Evolutionary conservation across 345 rosid genomes (phyloP).

Genomic region (Dipteronia sinensis): DNA sequence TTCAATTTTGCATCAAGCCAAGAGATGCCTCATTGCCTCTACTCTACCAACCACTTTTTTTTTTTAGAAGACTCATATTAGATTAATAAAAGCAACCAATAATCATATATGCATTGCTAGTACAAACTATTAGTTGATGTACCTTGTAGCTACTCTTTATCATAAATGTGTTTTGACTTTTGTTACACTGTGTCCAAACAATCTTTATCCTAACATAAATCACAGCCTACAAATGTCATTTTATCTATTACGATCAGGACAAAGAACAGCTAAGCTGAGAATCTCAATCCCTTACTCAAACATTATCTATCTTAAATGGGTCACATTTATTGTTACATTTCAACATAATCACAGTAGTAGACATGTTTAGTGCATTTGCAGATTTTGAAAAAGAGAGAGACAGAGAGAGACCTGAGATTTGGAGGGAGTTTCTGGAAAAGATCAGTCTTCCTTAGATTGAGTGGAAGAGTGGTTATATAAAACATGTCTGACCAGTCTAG

Average conservation of each 20-base stretch:
- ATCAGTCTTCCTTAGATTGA: conserved; percentile 27
- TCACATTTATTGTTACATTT: too few relatives aligned
- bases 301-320: not conserved
- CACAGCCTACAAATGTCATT: too few relatives aligned
- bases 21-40: not conserved
- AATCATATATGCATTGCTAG: not conserved
- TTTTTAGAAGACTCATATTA: too few relatives aligned
- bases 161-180: not conserved
- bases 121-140: not conserved
- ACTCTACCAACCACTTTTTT: not conserved
- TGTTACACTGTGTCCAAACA: not conserved
- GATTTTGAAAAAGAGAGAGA: not conserved
- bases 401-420: conserved; percentile 38
- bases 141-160: not conserved
- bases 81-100: too few relatives aligned
- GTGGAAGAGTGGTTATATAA: conserved; percentile 40
- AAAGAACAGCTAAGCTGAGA: too few relatives aligned
- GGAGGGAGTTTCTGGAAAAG: conserved; percentile 46
- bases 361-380: not conserved
- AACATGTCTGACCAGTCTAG: conserved; percentile 69
- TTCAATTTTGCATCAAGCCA: not conserved
- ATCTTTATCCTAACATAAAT: too few relatives aligned
- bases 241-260: too few relatives aligned
- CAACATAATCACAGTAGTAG: not conserved
- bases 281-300: too few relatives aligned